Percentiles rank a stretch among this genome's conserved stretches.
These are phyloP conservation scores for Lolium multiflorum DNA, from an alignment of 176 grass and related monocot genomes.

Conservation along the genomic window DNA sequence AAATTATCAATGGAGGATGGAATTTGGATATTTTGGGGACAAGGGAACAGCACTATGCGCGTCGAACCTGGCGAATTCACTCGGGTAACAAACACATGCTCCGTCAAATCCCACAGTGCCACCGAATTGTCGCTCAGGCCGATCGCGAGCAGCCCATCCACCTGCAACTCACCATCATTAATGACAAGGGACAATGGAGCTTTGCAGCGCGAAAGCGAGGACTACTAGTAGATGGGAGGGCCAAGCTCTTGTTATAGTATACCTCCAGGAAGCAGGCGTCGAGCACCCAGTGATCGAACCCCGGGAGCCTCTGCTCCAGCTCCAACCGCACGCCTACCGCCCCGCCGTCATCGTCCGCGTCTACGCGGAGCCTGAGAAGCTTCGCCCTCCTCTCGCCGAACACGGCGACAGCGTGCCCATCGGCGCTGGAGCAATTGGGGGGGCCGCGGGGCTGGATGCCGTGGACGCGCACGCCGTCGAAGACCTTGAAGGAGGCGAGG, in stretches of 20 bases:
- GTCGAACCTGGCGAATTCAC: conserved; percentile 73
- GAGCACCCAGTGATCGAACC: conserved; percentile 90
- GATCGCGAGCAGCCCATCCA: conserved; percentile 64
- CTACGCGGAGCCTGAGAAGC: conserved; percentile 49
- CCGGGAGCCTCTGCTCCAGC: conserved; percentile 59
- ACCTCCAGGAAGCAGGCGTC: conserved; percentile 74
- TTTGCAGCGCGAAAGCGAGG: background rate
- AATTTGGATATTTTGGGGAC: background rate
- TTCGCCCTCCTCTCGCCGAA: conserved; percentile 79
- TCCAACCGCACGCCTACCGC: conserved; percentile 36
- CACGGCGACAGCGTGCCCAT: conserved; percentile 40
- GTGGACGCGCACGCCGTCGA: conserved; percentile 80
- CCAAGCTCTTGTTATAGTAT: background rate
- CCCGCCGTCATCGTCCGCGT: background rate
- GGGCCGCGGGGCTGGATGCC: conserved; percentile 57
- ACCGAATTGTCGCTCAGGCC: conserved; percentile 92
- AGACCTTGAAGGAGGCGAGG: conserved; percentile 65
- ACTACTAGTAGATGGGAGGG: too few relatives aligned
- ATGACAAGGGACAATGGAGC: background rate
- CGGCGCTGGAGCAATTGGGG: background rate
- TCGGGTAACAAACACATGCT: conserved; percentile 44
- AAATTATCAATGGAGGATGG: background rate
- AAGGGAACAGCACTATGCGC: background rate
- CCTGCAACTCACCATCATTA: conserved; percentile 33
- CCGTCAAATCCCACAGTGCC: conserved; percentile 67